phyloP scores from a whole-genome alignment of 1,139 yeast genomes.

The Taphrina pruni region DNA sequence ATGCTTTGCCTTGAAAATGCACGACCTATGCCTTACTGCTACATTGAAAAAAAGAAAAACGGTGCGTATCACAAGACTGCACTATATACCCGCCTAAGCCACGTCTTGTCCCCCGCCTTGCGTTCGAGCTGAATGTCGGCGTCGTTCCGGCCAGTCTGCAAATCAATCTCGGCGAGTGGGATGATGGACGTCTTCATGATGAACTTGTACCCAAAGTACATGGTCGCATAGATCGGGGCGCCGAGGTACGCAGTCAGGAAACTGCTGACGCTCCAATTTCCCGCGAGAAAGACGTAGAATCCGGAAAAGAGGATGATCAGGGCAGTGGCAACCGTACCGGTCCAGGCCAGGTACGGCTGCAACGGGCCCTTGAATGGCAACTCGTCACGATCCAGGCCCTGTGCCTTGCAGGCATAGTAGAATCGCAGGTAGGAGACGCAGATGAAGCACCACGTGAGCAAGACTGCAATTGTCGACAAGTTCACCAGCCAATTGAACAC shows the following conservation, averaged over 20 bases:
- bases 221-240: slow-evolving; percentile 57
- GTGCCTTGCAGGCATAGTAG: slow-evolving; percentile 45
- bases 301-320: slow-evolving; percentile 71
- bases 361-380: slow-evolving; percentile 56
- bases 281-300: slow-evolving; percentile 66
- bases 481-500: slow-evolving; percentile 87
- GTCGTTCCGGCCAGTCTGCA: slow-evolving; percentile 42
- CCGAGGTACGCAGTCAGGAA: slow-evolving; percentile 66
- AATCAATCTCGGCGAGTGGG: slow-evolving; percentile 43
- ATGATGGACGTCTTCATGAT: slow-evolving; percentile 48
- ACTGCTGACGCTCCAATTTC: slow-evolving; percentile 64
- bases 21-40: too few relatives aligned
- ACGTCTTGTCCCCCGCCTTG: neutral
- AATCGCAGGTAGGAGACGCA: slow-evolving; percentile 53
- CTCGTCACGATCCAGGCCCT: slow-evolving; percentile 43
- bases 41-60: too few relatives aligned
- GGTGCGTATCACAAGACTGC: neutral
- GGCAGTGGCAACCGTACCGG: slow-evolving; percentile 58
- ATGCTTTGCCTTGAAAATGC: neutral
- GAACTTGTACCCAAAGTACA: slow-evolving; percentile 62
- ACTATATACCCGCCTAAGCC: slow-evolving; percentile 1
- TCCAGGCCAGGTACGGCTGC: slow-evolving; percentile 63
- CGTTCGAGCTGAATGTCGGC: slow-evolving; percentile 17
- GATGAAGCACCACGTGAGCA: slow-evolving; percentile 61
- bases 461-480: slow-evolving; percentile 67